phyloP scores from a whole-genome alignment of 2,329 filamentous ascomycete species.

The Hymenotorrendiella dingleyae region DNA sequence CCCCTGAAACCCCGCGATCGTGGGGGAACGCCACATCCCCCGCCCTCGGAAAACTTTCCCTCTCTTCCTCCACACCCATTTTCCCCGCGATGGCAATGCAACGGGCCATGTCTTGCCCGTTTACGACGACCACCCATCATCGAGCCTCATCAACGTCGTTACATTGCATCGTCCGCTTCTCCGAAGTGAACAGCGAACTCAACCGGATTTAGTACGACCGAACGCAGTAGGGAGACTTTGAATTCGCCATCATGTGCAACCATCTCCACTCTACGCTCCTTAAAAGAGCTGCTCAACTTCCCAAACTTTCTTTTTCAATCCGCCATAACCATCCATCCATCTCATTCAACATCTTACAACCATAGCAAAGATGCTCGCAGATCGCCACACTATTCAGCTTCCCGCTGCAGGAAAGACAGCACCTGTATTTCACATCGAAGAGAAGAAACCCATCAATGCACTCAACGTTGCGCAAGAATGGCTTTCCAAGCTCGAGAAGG shows the following conservation, averaged over 20 bases:
- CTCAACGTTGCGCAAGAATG: constrained; percentile 12
- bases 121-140: too few relatives aligned
- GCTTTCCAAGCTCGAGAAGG: constrained; percentile 11
- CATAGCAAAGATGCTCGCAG: constrained; percentile 13
- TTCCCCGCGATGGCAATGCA: not conserved
- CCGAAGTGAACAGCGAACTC: too few relatives aligned
- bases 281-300: not conserved
- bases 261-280: not conserved
- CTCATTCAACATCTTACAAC: not conserved
- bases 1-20: too few relatives aligned
- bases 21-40: not conserved
- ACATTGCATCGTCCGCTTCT: too few relatives aligned
- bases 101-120: constrained; percentile 16
- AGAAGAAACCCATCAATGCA: constrained; percentile 2
- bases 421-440: constrained; percentile 3
- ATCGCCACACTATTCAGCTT: constrained; percentile 16
- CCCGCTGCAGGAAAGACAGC: constrained; percentile 5
- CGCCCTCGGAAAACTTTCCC: constrained; percentile 2
- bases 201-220: too few relatives aligned
- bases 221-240: too few relatives aligned
- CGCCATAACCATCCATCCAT: not conserved
- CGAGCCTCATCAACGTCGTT: too few relatives aligned
- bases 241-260: not conserved
- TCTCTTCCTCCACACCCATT: not conserved
- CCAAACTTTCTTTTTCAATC: not conserved